These are phyloP conservation scores for Candida tropicalis DNA, from an alignment of 1,139 yeast genomes.

Conservation along the genomic window DNA sequence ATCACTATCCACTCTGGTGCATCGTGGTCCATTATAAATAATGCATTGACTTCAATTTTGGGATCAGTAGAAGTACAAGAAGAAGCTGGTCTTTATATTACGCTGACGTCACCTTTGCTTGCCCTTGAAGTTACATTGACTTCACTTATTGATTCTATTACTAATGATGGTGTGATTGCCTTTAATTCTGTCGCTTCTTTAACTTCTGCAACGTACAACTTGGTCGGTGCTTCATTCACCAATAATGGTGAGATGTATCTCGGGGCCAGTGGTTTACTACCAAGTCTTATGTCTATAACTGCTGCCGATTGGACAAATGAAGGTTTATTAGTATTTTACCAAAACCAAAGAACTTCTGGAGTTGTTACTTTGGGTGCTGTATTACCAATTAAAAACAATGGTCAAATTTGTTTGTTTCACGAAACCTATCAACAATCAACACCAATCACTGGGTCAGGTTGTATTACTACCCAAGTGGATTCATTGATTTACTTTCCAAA, in stretches of 20 bases:
- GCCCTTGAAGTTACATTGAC: conserved; percentile 18
- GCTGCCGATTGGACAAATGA: conserved; percentile 27
- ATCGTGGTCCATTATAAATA: conserved; percentile 37
- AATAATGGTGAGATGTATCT: conserved; percentile 34
- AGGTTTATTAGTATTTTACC: conserved; percentile 30
- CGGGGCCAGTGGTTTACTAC: conserved; percentile 25
- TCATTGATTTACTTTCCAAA: conserved; percentile 26
- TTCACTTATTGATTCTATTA: conserved; percentile 17
- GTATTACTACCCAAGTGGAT: conserved; percentile 26
- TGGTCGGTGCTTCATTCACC: conserved; percentile 23
- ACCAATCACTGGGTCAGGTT: conserved; percentile 30
- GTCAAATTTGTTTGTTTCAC: conserved; percentile 33
- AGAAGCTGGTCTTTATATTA: conserved; percentile 27
- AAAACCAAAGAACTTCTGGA: conserved; percentile 22
- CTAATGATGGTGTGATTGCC: conserved; percentile 27
- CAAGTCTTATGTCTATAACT: conserved; percentile 23
- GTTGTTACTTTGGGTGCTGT: conserved; percentile 20
- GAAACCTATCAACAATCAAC: conserved; percentile 28
- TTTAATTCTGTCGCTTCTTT: conserved; percentile 24
- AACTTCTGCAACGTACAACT: conserved; percentile 22
- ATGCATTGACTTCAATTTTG: conserved; percentile 25
- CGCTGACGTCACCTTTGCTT: conserved; percentile 7
- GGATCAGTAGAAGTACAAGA: conserved; percentile 23
- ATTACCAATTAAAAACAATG: conserved; percentile 31
- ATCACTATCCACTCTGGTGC: conserved; percentile 32